Evolutionary conservation across 257 asterid genomes (phyloP).

Genomic region (Fraxinus cuspidata): DNA sequence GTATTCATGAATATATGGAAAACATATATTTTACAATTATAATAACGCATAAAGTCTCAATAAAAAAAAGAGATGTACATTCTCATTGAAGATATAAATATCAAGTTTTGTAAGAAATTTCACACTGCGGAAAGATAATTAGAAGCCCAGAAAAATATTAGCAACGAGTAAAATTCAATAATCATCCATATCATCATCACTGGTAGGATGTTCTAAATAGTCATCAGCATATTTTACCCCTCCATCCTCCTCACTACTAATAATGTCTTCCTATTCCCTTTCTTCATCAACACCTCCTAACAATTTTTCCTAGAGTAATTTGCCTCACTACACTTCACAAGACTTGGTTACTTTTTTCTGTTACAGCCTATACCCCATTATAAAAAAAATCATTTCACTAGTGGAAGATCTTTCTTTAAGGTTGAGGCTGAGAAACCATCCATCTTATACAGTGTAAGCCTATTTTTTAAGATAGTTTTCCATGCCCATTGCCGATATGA

Average conservation of each 20-base stretch:
- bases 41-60: neutral
- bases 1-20: neutral
- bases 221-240: neutral
- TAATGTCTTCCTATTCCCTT: neutral
- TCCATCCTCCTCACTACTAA: neutral
- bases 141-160: neutral
- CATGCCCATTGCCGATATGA: neutral
- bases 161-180: too few species aligned
- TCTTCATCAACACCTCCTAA: neutral
- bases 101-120: neutral
- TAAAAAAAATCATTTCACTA: too few species aligned
- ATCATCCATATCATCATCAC: too few species aligned
- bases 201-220: neutral
- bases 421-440: neutral
- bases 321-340: neutral
- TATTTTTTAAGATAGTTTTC: neutral
- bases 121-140: neutral
- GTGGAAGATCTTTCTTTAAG: neutral
- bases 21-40: neutral
- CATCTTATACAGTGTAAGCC: neutral
- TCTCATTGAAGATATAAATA: neutral
- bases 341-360: neutral
- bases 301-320: neutral
- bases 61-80: neutral
- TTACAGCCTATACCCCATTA: neutral